Conservation (phyloP, 306 rosid genomes). For the Spatholobus suberectus region DNA sequence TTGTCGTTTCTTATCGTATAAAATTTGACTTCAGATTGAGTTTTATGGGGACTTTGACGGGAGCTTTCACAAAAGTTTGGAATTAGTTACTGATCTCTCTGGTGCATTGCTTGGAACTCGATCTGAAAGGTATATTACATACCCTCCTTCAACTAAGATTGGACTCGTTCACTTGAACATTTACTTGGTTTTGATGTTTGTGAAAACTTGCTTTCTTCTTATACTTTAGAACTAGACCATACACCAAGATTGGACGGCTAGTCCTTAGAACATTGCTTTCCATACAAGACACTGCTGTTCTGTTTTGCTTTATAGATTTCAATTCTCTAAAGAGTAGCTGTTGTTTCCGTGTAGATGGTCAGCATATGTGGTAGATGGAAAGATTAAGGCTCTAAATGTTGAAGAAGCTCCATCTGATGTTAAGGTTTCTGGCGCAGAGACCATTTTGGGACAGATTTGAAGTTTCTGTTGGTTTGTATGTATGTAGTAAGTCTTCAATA, state of each 20-base stretch:
- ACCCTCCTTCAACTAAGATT: conserved; percentile 17
- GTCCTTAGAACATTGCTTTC: not conserved
- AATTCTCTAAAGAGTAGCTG: conserved; percentile 29
- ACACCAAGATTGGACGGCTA: not conserved
- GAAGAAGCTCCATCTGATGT: conserved; percentile 97
- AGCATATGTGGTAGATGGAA: conserved; percentile 89
- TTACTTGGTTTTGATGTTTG: conserved; percentile 18
- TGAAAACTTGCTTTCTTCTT: conserved; percentile 4
- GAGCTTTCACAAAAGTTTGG: conserved; percentile 90
- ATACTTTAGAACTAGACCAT: not conserved
- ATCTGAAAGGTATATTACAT: conserved; percentile 67
- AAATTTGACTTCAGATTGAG: conserved; percentile 63
- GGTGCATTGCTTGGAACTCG: conserved; percentile 92
- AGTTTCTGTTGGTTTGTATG: conserved; percentile 20
- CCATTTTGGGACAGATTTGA: conserved; percentile 85
- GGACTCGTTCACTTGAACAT: not conserved
- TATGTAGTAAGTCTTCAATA: conserved; percentile 29
- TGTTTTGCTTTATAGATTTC: not conserved
- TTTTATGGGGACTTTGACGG: conserved; percentile 97
- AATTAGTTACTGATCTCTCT: conserved; percentile 82
- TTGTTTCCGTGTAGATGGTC: conserved; percentile 78
- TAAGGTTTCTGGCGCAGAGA: conserved; percentile 89
- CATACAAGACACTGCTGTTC: not conserved
- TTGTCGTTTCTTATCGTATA: not conserved
- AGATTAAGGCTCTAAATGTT: conserved; percentile 72